Percentiles rank a stretch among this genome's conserved stretches.
Evolutionary conservation across 148 eudicot species (phyloP).

Genomic region (Vaccinium corymbosum): DNA sequence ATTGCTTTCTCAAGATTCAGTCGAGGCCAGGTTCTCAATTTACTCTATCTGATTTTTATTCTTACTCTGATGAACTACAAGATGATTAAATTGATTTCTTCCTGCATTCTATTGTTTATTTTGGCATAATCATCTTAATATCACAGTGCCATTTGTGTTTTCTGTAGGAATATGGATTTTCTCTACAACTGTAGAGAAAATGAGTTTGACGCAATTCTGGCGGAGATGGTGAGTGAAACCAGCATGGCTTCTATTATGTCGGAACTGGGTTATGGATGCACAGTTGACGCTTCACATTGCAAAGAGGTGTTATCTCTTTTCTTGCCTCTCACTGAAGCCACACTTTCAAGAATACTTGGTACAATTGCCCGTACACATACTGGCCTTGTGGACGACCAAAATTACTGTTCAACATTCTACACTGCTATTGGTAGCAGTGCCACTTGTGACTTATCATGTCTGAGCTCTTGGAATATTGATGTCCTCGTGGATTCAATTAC

Average conservation of each 20-base stretch:
- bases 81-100: neutral
- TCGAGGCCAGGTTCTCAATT: neutral
- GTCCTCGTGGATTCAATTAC: constrained; percentile 17
- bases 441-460: neutral
- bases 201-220: constrained; percentile 12
- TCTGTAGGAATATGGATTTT: neutral
- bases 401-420: constrained; percentile 8
- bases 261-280: constrained; percentile 21
- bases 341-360: constrained; percentile 17
- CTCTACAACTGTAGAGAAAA: neutral
- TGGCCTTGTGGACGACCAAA: constrained; percentile 16
- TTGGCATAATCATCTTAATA: neutral
- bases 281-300: constrained; percentile 12
- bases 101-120: neutral
- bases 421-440: constrained; percentile 4
- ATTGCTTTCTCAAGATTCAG: constrained; percentile 6
- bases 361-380: constrained; percentile 13
- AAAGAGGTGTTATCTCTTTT: constrained; percentile 20
- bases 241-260: constrained; percentile 14
- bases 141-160: neutral
- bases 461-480: constrained; percentile 19
- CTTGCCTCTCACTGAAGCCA: constrained; percentile 18
- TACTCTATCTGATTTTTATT: neutral
- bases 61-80: neutral
- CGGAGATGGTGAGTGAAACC: constrained; percentile 13